Conservation (phyloP, 352 stramenopile genomes). For the Pythium monospermum region DNA sequence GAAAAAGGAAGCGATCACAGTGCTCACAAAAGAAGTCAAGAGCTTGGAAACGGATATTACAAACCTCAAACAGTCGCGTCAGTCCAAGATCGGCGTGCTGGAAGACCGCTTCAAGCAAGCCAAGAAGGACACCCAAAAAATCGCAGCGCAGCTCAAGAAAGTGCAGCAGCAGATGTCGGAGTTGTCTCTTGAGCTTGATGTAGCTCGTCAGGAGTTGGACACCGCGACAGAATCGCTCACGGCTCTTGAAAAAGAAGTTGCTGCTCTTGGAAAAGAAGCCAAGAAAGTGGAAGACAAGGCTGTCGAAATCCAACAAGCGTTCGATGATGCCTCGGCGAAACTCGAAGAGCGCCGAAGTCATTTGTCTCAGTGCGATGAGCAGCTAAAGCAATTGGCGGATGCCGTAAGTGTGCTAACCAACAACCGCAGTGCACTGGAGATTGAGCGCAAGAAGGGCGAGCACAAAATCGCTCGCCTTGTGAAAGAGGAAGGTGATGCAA, state of each 20-base stretch:
- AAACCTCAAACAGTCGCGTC: slow-evolving; percentile 73
- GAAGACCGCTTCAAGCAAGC: slow-evolving; percentile 69
- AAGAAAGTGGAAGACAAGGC: slow-evolving; percentile 71
- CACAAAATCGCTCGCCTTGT: slow-evolving; percentile 90
- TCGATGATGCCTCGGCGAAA: slow-evolving; percentile 53
- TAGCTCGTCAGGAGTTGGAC: slow-evolving; percentile 58
- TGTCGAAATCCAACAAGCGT: slow-evolving; percentile 53
- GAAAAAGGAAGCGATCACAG: slow-evolving; percentile 64
- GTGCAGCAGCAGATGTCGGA: slow-evolving; percentile 70
- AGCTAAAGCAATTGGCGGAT: slow-evolving; percentile 87
- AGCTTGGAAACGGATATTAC: slow-evolving; percentile 75
- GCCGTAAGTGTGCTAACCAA: slow-evolving; percentile 75
- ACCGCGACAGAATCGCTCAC: slow-evolving; percentile 46
- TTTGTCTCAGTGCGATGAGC: slow-evolving; percentile 84
- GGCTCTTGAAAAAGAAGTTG: slow-evolving; percentile 56
- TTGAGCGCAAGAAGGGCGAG: slow-evolving; percentile 95
- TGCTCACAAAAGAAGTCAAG: slow-evolving; percentile 72
- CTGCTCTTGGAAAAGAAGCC: slow-evolving; percentile 51
- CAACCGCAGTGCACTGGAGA: slow-evolving; percentile 85
- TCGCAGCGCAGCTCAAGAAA: slow-evolving; percentile 50
- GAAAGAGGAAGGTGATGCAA: slow-evolving; percentile 91
- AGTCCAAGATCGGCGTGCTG: slow-evolving; percentile 75
- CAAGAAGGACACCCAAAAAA: slow-evolving; percentile 72
- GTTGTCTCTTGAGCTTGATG: slow-evolving; percentile 67
- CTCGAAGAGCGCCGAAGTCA: slow-evolving; percentile 66